Evolutionary conservation across 352 stramenopile genomes (phyloP).

Genomic region (Phytophthora parvispora): DNA sequence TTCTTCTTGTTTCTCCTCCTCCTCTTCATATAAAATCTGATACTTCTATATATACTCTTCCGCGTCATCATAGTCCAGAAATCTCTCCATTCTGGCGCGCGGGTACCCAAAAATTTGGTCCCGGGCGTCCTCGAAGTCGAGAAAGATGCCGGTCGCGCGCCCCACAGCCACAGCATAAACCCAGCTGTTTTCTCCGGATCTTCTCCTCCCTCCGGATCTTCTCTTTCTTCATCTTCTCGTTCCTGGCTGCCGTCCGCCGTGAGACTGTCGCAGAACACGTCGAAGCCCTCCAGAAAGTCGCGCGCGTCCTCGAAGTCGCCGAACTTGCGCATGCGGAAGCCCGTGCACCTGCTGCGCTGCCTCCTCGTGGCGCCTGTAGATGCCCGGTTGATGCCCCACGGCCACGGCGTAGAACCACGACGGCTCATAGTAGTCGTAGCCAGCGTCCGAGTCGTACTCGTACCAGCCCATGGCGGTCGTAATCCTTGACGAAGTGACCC

Average conservation of each 20-base stretch:
- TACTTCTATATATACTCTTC: constrained; percentile 1
- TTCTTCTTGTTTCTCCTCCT: constrained; percentile 1
- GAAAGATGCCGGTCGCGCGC: constrained; percentile 5
- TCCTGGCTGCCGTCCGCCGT: constrained; percentile 4
- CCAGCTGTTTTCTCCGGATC: not conserved
- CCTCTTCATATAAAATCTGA: not conserved
- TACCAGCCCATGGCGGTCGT: constrained; percentile 38
- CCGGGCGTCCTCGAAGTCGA: constrained; percentile 1
- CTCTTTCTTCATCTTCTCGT: constrained; percentile 1
- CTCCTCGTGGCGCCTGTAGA: constrained; percentile 8
- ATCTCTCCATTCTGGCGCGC: not conserved
- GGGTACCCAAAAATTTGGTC: constrained; percentile 6
- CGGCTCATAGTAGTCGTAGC: constrained; percentile 17
- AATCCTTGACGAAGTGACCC: not conserved
- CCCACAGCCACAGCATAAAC: not conserved
- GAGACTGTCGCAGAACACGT: constrained; percentile 18
- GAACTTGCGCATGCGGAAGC: constrained; percentile 21
- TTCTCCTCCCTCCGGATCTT: not conserved
- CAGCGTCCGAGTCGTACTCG: constrained; percentile 29
- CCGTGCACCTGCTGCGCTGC: constrained; percentile 6
- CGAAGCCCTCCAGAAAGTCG: constrained; percentile 23
- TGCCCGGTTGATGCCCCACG: constrained; percentile 9
- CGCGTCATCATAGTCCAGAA: constrained; percentile 6
- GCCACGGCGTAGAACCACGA: constrained; percentile 28
- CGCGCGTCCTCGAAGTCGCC: constrained; percentile 16